These are phyloP conservation scores for Parachaetomium inaequale DNA, from an alignment of 495 filamentous ascomycete genomes.

Conservation along the genomic window DNA sequence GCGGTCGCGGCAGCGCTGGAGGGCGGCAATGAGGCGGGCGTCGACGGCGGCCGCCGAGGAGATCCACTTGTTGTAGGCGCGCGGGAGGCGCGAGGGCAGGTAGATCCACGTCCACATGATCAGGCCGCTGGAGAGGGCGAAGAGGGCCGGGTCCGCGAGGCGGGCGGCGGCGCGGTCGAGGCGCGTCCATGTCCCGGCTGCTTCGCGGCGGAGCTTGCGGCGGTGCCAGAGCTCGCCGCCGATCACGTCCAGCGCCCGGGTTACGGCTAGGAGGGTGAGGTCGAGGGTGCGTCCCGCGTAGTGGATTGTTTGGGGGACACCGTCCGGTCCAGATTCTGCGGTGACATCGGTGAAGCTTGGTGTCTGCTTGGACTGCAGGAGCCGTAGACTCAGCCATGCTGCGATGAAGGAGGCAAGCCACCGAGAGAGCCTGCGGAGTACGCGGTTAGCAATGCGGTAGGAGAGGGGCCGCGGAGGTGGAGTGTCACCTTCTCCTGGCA, in stretches of 20 bases:
- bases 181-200: slow-evolving; percentile 48
- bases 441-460: slow-evolving; percentile 4
- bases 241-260: slow-evolving; percentile 70
- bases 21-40: slow-evolving; percentile 65
- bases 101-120: slow-evolving; percentile 96
- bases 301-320: slow-evolving; percentile 28
- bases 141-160: slow-evolving; percentile 65
- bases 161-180: slow-evolving; percentile 50
- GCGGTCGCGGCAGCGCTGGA: slow-evolving; percentile 62
- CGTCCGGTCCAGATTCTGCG: slow-evolving; percentile 14
- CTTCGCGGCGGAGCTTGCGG: slow-evolving; percentile 35
- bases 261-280: slow-evolving; percentile 75
- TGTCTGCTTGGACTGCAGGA: slow-evolving; percentile 47
- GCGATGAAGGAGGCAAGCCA: slow-evolving; percentile 50
- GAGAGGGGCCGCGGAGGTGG: background rate
- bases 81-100: slow-evolving; percentile 62
- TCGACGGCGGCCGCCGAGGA: slow-evolving; percentile 76
- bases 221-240: slow-evolving; percentile 63
- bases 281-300: slow-evolving; percentile 79
- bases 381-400: slow-evolving; percentile 47
- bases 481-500: slow-evolving; percentile 33
- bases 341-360: slow-evolving; percentile 39
- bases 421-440: slow-evolving; percentile 37
- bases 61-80: slow-evolving; percentile 84
- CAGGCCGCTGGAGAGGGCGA: slow-evolving; percentile 69